phyloP scores from a whole-genome alignment of 2,329 filamentous ascomycete species.

The Fusarium secorum region DNA sequence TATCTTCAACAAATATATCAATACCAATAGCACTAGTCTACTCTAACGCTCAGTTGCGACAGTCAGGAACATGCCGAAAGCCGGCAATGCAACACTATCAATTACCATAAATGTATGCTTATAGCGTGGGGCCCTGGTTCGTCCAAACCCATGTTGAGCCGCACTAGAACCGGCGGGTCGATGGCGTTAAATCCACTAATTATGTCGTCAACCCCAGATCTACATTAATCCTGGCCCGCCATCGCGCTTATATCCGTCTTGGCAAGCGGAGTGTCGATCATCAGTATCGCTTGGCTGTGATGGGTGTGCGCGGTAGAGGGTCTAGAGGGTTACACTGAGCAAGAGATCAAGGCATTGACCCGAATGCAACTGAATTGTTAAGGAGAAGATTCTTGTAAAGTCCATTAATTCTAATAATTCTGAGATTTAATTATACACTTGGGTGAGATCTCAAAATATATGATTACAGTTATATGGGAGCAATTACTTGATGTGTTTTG shows the following conservation, averaged over 20 bases:
- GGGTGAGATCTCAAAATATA: too few species aligned
- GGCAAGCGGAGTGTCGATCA: slow-evolving; percentile 26
- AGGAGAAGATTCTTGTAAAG: too few species aligned
- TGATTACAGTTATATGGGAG: too few species aligned
- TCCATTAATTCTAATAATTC: too few species aligned
- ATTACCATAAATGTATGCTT: slow-evolving; percentile 33
- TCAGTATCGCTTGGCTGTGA: background rate
- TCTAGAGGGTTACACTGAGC: rapidly evolving
- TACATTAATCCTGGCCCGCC: background rate
- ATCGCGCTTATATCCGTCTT: slow-evolving; percentile 21
- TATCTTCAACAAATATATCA: background rate
- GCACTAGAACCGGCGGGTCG: slow-evolving; percentile 24
- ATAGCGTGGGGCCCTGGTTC: slow-evolving; percentile 23
- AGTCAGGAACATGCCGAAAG: slow-evolving; percentile 6
- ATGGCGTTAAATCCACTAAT: slow-evolving; percentile 31
- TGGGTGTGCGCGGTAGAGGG: background rate
- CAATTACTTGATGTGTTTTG: too few species aligned
- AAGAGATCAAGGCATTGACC: background rate
- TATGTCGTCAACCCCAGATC: slow-evolving; percentile 38
- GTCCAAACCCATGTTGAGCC: slow-evolving; percentile 1
- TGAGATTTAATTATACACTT: too few species aligned
- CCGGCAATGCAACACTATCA: background rate
- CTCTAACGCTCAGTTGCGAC: background rate
- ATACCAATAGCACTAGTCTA: background rate
- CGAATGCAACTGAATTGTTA: background rate